phyloP scores from a whole-genome alignment of 371 early-diverging fungal genomes.

The Mortierella sp. region DNA sequence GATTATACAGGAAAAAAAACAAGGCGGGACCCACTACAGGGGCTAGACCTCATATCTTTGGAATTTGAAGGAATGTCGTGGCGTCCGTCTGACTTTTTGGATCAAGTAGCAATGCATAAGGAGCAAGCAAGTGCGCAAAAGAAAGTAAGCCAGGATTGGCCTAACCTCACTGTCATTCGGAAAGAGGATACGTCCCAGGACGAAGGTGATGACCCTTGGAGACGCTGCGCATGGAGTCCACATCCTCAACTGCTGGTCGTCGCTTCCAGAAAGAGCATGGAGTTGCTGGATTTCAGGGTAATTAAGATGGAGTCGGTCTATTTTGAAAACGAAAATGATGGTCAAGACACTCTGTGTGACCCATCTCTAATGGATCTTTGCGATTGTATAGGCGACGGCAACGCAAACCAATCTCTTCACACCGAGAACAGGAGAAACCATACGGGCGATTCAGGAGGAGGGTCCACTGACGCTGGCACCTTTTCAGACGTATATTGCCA shows the following conservation, averaged over 20 bases:
- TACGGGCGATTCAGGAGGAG: constrained; percentile 38
- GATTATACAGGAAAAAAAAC: too few relatives aligned
- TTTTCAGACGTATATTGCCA: constrained; percentile 44
- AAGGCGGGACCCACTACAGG: too few relatives aligned
- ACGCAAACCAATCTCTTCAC: constrained; percentile 15
- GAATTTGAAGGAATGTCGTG: too few relatives aligned
- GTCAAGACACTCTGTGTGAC: background rate
- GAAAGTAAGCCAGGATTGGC: background rate
- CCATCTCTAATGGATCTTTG: background rate
- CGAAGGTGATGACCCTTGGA: constrained; percentile 26
- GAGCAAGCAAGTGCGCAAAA: background rate
- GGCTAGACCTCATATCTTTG: too few relatives aligned
- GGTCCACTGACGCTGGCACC: constrained; percentile 4
- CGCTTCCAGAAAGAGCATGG: constrained; percentile 23
- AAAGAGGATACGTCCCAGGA: constrained; percentile 3
- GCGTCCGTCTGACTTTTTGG: too few relatives aligned
- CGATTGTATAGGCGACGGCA: constrained; percentile 5
- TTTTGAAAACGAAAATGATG: background rate
- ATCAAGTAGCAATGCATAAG: too few relatives aligned
- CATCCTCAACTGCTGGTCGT: constrained; percentile 31
- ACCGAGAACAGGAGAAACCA: constrained; percentile 13
- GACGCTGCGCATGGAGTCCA: constrained; percentile 37
- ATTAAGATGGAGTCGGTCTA: background rate
- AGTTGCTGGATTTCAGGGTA: constrained; percentile 41
- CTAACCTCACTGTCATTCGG: constrained; percentile 1